Evolutionary conservation across 108 stramenopile species (phyloP), one percentile per base, ranked within the genome.

Genomic region (Skeletonema menzelii): DNA sequence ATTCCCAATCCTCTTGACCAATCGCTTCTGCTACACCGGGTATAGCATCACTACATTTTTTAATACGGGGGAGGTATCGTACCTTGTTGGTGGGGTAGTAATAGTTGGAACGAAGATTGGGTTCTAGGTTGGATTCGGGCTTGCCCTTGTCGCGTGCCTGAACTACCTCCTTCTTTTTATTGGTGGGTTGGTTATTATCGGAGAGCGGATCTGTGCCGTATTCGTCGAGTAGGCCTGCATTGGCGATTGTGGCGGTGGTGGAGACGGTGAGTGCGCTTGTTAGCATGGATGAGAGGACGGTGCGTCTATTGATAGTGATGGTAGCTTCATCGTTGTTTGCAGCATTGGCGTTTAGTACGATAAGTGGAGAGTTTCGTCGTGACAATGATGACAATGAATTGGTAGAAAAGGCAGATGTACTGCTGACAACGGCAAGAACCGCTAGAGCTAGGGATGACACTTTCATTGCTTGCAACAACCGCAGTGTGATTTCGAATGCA

Each of bases 61-160:
- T 88, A 40, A 95, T 95, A 27, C 94, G 84, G 2, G 94, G 94
- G 7, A 95, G 60, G 67, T 95, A 95, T 56, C 94, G 81, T 59
- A 91, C 91, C 32, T 82, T 79, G 61, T 79, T 79, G 11, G 78
- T 79, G 10, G 78, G 78, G 28, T 79, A 79, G 42, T 79, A 82
- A 34, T 73, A 76, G 81, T 76, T 86, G 27, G 91, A 85, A 49
- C 94, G 84, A 11, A 92, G 77, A 60, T 87, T 92, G 31, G 91
- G 91, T 72, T 92, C 91, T 42, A 87, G 66, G 56, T 82, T 81
- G n/a, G 82, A 78, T 63, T 87, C 86, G 8, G 56, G 24, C 60
- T 89, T 91, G 15, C 75, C 81, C 37, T 75, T 80, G 40, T 78
- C 56, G 14, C 37, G 72, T 5, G 72, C 72, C 35, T 60, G 66